These are phyloP conservation scores for Phytophthora litchii DNA, from an alignment of 352 stramenopile species.

Conservation along the genomic window DNA sequence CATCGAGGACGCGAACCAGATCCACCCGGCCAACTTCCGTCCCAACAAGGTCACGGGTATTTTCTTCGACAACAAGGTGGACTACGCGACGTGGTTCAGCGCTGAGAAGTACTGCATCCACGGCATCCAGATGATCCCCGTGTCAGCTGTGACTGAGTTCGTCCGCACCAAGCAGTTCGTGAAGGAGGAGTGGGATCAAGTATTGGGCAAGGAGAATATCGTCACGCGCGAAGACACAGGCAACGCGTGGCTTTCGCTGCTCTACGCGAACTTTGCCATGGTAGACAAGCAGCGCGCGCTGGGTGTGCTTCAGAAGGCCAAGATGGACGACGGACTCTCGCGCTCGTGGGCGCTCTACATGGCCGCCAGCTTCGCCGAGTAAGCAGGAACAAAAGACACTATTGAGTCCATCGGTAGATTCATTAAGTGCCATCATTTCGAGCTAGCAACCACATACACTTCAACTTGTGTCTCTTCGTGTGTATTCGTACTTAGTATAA, in stretches of 20 bases:
- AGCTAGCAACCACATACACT: not conserved
- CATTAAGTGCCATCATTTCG: not conserved
- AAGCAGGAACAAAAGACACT: not conserved
- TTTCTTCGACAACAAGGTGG: slow-evolving; percentile 79
- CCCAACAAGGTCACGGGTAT: slow-evolving; percentile 81
- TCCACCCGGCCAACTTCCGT: slow-evolving; percentile 54
- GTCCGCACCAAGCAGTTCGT: slow-evolving; percentile 62
- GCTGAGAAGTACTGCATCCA: slow-evolving; percentile 78
- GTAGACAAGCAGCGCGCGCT: slow-evolving; percentile 59
- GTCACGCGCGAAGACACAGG: slow-evolving; percentile 45
- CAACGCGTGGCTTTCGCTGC: slow-evolving; percentile 55
- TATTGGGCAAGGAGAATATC: slow-evolving; percentile 55
- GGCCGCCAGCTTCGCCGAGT: slow-evolving; percentile 52
- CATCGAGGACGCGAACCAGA: slow-evolving; percentile 45
- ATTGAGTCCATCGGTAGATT: slow-evolving; percentile 1
- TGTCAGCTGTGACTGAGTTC: slow-evolving; percentile 64
- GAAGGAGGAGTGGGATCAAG: slow-evolving; percentile 64
- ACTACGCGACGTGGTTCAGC: slow-evolving; percentile 83
- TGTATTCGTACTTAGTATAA: slow-evolving; percentile 8
- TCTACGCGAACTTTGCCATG: slow-evolving; percentile 69
- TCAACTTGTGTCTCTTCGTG: not conserved
- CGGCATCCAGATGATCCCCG: slow-evolving; percentile 83
- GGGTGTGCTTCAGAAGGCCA: slow-evolving; percentile 54
- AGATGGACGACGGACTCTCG: slow-evolving; percentile 75
- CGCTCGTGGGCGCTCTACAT: slow-evolving; percentile 81